Evolutionary conservation across 805 yeast species (phyloP), one percentile per base, ranked within the genome.

Genomic region (Candida ascalaphidarum): DNA sequence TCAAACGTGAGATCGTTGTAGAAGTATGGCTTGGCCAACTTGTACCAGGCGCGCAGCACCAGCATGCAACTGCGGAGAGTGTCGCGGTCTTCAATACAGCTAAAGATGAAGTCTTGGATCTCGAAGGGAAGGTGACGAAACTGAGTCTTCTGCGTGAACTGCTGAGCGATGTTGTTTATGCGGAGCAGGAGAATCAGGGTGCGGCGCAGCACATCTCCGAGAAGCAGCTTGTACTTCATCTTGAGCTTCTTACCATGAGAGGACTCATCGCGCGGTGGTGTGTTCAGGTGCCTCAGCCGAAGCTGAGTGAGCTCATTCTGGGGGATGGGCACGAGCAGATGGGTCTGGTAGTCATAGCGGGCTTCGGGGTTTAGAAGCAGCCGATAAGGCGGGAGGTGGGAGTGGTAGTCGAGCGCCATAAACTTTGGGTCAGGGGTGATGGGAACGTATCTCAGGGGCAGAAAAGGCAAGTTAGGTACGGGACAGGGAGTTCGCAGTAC

Each of bases 1-100:
- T 74, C 68, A 39, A 85, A 68, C 10, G 42, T 35, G 3, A 88
- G 74, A 6, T 52, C 35, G 10, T 57, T 44, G 48, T 82, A 85
- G 8, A 84, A 51, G 14, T 65, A 59, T 4, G 66, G 66, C 38
- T 74, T 71, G 2, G 78, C 67, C 5, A 73, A 54, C 19, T 45
- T 48, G 46, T 76, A 68, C 39, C 80, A 66, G 20, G 53, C 43
- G 32, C 58, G 68, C 46, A 65, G 63, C 6, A 77, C 74, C 31
- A 67, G 70, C 10, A 82, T 49, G 46, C 35, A 72, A 40, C 29
- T 44, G 41, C 36, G 35, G 27, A 46, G 52, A 19, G 66, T 64
- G 20, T 65, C 68, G 16, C 48, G 36, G 19, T 42, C 44, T 26
- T 51, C 52, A 11, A 62, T 46, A 11, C 66, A 39, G 3, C 35